These are phyloP conservation scores for Alternaria rosae DNA, from an alignment of 2,329 filamentous ascomycete species.

Conservation along the genomic window DNA sequence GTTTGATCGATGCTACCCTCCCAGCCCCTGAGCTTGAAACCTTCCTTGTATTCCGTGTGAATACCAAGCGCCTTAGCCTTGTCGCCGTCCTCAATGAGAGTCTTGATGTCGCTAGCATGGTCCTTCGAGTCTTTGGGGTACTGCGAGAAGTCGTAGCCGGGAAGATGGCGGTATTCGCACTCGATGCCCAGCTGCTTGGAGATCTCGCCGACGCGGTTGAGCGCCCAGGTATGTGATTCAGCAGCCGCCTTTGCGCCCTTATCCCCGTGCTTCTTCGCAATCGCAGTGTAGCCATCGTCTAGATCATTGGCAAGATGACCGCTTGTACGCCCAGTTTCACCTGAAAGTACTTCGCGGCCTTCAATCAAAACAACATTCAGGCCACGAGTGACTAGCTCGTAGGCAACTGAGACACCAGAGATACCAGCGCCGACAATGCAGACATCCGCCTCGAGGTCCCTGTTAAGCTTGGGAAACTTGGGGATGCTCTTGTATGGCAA, in stretches of 20 bases:
- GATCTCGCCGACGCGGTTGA: conserved; percentile 61
- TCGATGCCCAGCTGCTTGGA: conserved; percentile 59
- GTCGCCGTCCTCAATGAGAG: conserved; percentile 57
- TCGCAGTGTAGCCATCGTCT: conserved; percentile 61
- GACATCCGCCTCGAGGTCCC: conserved; percentile 58
- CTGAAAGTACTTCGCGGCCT: conserved; percentile 62
- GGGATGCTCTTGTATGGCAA: conserved; percentile 57
- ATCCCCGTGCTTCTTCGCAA: conserved; percentile 61
- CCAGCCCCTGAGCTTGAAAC: conserved; percentile 61
- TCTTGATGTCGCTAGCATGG: conserved; percentile 56
- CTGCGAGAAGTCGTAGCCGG: conserved; percentile 61
- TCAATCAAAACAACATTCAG: conserved; percentile 61
- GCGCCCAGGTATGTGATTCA: conserved; percentile 63
- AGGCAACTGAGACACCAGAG: conserved; percentile 60
- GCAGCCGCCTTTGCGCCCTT: conserved; percentile 59
- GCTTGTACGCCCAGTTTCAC: conserved; percentile 62
- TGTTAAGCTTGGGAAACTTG: conserved; percentile 52
- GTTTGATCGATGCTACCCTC: conserved; percentile 60
- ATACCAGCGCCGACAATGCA: conserved; percentile 63
- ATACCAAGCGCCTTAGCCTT: conserved; percentile 56
- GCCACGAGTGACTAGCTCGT: conserved; percentile 62
- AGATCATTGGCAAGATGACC: conserved; percentile 64
- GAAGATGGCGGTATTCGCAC: conserved; percentile 63
- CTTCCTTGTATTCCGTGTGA: conserved; percentile 53
- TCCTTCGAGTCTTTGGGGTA: conserved; percentile 53